These are phyloP conservation scores for Hydnum rufescens DNA, from an alignment of 768 basidiomycete genomes.

Conservation along the genomic window DNA sequence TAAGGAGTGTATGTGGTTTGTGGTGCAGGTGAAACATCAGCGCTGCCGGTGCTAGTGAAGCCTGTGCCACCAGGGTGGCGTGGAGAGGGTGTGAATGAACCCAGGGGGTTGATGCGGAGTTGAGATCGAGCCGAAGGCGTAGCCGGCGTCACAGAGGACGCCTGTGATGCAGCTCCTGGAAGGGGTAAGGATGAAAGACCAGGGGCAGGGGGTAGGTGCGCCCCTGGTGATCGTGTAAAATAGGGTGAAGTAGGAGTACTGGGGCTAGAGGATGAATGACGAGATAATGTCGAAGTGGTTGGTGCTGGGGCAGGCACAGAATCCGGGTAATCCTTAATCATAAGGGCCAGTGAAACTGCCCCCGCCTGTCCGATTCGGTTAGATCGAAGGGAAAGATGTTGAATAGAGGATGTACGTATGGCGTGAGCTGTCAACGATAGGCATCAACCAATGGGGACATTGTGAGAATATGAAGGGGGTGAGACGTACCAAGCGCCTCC, in stretches of 20 bases:
- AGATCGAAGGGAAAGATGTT: slow-evolving; percentile 75
- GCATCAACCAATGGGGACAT: neutral
- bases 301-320: slow-evolving; percentile 7
- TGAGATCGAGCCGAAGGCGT: neutral
- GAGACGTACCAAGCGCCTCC: slow-evolving; percentile 54
- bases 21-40: slow-evolving; percentile 28
- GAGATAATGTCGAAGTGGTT: neutral
- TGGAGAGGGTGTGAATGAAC: too few species aligned
- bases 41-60: slow-evolving; percentile 21
- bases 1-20: slow-evolving; percentile 75
- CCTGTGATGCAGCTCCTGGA: slow-evolving; percentile 18
- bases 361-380: slow-evolving; percentile 74
- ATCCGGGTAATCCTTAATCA: slow-evolving; percentile 94
- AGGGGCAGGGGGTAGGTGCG: neutral
- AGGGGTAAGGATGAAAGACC: slow-evolving; percentile 14
- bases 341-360: slow-evolving; percentile 79
- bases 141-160: slow-evolving; percentile 10
- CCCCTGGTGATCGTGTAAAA: neutral
- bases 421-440: slow-evolving; percentile 37
- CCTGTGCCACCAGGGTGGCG: too few species aligned
- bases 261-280: slow-evolving; percentile 1
- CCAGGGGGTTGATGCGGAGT: neutral
- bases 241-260: neutral
- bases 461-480: neutral
- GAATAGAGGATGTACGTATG: slow-evolving; percentile 63